These are phyloP conservation scores for Suillus hirtellus DNA, from an alignment of 768 basidiomycete species.

Conservation along the genomic window DNA sequence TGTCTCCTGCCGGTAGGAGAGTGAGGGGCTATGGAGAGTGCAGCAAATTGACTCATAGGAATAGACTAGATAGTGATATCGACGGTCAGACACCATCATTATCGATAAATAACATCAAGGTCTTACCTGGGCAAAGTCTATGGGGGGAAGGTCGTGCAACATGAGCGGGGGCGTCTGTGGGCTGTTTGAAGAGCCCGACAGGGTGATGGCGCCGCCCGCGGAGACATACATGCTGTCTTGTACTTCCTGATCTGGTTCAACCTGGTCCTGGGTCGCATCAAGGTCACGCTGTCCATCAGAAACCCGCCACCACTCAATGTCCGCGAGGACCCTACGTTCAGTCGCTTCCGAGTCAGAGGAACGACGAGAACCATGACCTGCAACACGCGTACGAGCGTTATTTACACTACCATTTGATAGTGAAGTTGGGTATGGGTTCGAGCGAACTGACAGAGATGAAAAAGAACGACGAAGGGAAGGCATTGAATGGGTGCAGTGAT, in stretches of 20 bases:
- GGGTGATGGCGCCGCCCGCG: slow-evolving; percentile 30
- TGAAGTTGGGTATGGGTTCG: slow-evolving; percentile 61
- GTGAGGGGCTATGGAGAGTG: slow-evolving; percentile 55
- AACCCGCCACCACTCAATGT: slow-evolving; percentile 89
- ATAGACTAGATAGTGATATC: slow-evolving; percentile 22
- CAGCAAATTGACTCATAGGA: slow-evolving; percentile 49
- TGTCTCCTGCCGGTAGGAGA: slow-evolving; percentile 47
- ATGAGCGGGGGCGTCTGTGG: slow-evolving; percentile 36
- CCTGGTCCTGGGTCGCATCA: slow-evolving; percentile 34
- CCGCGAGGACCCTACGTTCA: slow-evolving; percentile 72
- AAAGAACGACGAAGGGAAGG: slow-evolving; percentile 81
- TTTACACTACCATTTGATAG: slow-evolving; percentile 35
- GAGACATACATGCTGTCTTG: slow-evolving; percentile 14
- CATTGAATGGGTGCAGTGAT: slow-evolving; percentile 34
- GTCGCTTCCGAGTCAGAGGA: slow-evolving; percentile 67
- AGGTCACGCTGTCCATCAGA: slow-evolving; percentile 63
- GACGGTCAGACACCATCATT: neutral
- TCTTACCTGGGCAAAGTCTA: slow-evolving; percentile 30
- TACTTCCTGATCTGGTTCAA: slow-evolving; percentile 17
- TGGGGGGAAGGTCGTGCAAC: slow-evolving; percentile 20
- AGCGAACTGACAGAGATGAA: slow-evolving; percentile 69
- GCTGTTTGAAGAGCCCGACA: slow-evolving; percentile 40
- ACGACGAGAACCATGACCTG: slow-evolving; percentile 46
- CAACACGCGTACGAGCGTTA: slow-evolving; percentile 42
- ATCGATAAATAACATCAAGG: neutral